Conservation (phyloP, 2,329 filamentous ascomycete genomes). For the Onygenales sp. region DNA sequence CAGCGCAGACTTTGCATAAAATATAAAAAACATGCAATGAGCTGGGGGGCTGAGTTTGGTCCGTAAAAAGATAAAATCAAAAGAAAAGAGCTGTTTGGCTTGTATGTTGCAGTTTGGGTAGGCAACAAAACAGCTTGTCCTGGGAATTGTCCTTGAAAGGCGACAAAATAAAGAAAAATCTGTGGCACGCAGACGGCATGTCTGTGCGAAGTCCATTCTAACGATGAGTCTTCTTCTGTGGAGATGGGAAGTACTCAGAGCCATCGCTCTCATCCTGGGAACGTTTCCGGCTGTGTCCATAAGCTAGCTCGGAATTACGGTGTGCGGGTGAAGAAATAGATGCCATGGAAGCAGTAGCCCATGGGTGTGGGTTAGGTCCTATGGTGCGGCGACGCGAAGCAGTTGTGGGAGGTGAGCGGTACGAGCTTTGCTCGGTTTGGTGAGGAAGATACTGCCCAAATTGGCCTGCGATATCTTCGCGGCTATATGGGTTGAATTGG, state of each 20-base stretch:
- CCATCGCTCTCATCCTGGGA: conserved; percentile 4
- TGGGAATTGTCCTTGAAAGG: neutral
- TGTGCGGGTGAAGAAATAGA: neutral
- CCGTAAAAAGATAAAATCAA: neutral
- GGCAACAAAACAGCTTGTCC: neutral
- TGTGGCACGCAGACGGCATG: neutral
- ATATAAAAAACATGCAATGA: neutral
- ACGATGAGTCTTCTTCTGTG: conserved; percentile 4
- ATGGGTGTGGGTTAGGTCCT: neutral
- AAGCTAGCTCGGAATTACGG: neutral
- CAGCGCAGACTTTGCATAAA: neutral
- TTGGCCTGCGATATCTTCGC: neutral
- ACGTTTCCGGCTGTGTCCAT: conserved; percentile 6
- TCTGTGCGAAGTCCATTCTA: neutral
- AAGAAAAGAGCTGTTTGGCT: neutral
- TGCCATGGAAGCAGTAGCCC: neutral
- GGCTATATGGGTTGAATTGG: neutral
- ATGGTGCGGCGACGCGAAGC: neutral
- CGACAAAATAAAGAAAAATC: neutral
- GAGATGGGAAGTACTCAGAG: conserved; percentile 1
- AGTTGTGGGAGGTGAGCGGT: neutral
- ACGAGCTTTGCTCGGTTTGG: neutral
- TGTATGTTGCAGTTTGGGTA: neutral
- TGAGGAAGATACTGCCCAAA: neutral
- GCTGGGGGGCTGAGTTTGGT: neutral